Base-by-base conservation (phyloP, 768 basidiomycete genomes). In the Asterophora lycoperdoides region DNA sequence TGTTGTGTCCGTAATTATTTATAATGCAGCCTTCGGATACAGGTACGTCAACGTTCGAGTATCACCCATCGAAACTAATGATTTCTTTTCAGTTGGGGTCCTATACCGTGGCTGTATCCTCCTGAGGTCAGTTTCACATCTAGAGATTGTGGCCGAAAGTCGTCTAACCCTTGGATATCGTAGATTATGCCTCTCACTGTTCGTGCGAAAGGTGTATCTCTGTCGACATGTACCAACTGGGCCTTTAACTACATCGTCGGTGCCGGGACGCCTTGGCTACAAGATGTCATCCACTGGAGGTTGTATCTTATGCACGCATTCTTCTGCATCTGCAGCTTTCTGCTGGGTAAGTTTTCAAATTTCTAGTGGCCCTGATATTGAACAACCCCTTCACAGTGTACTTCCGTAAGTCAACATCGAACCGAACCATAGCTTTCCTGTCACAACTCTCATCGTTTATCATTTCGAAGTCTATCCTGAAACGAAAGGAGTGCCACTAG, bases 241-340 rank as follows among this genome's bases (percentile, higher is more conserved):
- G 77, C 76, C 6, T 90, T 89, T 74, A 93, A 93, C 64, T 94
- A 86, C 67, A 66, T 93, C 48, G 89, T 96, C 33, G 93, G 93
- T 33, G 86, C 88, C 61, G 76, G 80, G 23, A 96, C 93, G 0
- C 93, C 93, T 1, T 78, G 82, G 52, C 71, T 96, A 29, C 92
- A 95, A 65, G 91, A 93, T 48, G 67, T 79, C n/a, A 95, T 97
- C 50, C 79, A 79, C 36, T 97, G 94, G 93, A 77, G 88, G 46
- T 64, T 97, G 50, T 96, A 97, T 68, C 89, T 90, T 2, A 93
- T 97, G 90, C 92, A 94, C 60, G 90, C 85, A n/a, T 91, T 92
- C 70, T 93, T 93, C 67, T 93, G 92, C 63, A 77, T 79, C 13
- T 84, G 88, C 58, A 90, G 90, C 59, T 89, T 93, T 62, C 69